Evolutionary conservation across 208 protist genomes (phyloP).

Genomic region (Lotmaria passim): DNA sequence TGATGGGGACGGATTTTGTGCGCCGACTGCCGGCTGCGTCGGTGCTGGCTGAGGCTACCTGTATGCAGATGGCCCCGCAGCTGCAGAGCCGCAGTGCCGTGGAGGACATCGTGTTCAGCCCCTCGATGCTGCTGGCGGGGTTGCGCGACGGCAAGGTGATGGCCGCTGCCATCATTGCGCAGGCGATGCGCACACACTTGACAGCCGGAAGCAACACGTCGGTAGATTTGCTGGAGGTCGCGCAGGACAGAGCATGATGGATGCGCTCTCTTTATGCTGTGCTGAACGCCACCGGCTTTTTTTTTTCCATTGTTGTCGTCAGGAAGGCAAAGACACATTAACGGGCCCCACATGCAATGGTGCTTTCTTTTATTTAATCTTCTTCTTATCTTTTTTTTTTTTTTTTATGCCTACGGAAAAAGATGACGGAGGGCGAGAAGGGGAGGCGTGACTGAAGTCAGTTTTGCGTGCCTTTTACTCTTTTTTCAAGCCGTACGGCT

Average conservation of each 20-base stretch:
- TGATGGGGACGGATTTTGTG: slow-evolving; percentile 20
- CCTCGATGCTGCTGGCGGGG: slow-evolving; percentile 81
- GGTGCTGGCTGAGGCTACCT: slow-evolving; percentile 43
- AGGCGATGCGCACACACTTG: slow-evolving; percentile 38
- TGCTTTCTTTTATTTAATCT: no score
- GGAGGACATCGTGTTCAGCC: slow-evolving; percentile 70
- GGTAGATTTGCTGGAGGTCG: slow-evolving; percentile 17
- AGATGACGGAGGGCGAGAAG: no score
- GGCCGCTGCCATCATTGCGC: slow-evolving; percentile 63
- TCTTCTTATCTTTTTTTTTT: slow-evolving; percentile 22
- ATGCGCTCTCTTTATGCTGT: not conserved
- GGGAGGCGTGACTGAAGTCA: no score
- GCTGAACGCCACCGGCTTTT: not conserved
- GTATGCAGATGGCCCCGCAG: slow-evolving; percentile 51
- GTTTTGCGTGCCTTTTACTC: no score
- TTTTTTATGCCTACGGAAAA: no score
- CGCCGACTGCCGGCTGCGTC: slow-evolving; percentile 18
- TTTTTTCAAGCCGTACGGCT: no score
- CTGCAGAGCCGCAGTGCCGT: slow-evolving; percentile 43
- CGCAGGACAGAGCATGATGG: not conserved
- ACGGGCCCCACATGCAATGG: no score
- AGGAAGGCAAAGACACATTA: no score
- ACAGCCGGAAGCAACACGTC: slow-evolving; percentile 24
- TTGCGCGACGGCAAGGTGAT: slow-evolving; percentile 80
- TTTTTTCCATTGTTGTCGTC: no score